phyloP scores from a whole-genome alignment of 2,329 filamentous ascomycete species.

The Kalmusia sp. region DNA sequence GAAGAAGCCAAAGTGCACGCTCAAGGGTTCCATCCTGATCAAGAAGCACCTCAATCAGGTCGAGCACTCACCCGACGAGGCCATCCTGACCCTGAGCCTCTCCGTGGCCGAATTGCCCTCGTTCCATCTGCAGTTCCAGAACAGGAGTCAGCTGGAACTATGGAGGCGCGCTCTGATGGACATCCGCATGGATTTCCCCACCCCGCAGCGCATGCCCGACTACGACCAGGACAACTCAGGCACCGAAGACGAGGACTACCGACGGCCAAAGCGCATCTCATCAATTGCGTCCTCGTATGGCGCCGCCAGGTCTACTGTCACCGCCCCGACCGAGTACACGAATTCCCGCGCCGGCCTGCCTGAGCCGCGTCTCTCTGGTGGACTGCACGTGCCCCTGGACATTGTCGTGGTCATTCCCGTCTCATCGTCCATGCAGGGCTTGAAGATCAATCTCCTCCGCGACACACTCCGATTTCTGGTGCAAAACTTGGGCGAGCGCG shows the following conservation, averaged over 20 bases:
- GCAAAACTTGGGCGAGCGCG: conserved; percentile 84
- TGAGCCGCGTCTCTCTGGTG: conserved; percentile 57
- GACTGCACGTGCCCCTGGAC: conserved; percentile 88
- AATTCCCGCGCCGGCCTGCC: conserved; percentile 59
- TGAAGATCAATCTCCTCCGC: conserved; percentile 93
- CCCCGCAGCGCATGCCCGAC: conserved; percentile 67
- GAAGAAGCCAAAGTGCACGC: conserved; percentile 78
- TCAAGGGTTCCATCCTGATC: conserved; percentile 97
- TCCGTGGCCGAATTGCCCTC: conserved; percentile 91
- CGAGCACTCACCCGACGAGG: conserved; percentile 74
- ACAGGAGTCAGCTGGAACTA: conserved; percentile 80
- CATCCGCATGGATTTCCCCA: conserved; percentile 72
- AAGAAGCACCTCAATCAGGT: conserved; percentile 97
- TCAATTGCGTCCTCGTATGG: conserved; percentile 88
- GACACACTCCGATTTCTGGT: conserved; percentile 95
- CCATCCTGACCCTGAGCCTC: conserved; percentile 85
- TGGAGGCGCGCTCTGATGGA: conserved; percentile 91
- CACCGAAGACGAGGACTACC: conserved; percentile 86
- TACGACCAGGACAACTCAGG: conserved; percentile 84
- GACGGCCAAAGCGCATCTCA: conserved; percentile 73
- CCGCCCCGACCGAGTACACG: conserved; percentile 91
- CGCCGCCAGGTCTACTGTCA: conserved; percentile 80
- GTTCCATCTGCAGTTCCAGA: conserved; percentile 91
- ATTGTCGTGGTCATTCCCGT: conserved; percentile 97
- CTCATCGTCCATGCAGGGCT: conserved; percentile 98